phyloP scores from a whole-genome alignment of 306 rosid genomes.

The Carpinus viminea region DNA sequence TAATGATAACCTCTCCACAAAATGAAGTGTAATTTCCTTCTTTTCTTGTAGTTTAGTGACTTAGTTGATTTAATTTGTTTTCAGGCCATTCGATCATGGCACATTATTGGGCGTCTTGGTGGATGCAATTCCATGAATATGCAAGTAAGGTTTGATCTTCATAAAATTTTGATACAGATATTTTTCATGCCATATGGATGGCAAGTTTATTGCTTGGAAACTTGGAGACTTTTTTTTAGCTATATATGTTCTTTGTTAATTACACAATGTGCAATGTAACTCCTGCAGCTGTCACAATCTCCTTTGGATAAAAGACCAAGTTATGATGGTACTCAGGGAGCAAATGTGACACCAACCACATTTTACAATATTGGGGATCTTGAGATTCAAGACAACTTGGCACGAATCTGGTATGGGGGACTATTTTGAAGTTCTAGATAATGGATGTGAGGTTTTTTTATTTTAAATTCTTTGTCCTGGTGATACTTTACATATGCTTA shows the following conservation, averaged over 20 bases:
- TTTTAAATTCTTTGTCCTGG: background rate
- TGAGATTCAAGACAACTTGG: conserved; percentile 91
- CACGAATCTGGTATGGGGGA: conserved; percentile 70
- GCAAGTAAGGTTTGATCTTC: conserved; percentile 60
- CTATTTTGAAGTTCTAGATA: background rate
- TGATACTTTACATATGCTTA: conserved; percentile 10
- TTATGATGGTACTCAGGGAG: conserved; percentile 78
- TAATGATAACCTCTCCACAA: background rate
- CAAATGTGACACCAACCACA: conserved; percentile 71
- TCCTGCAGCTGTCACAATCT: conserved; percentile 74
- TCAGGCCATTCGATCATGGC: conserved; percentile 85
- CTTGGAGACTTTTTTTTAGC: background rate
- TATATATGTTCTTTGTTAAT: conserved; percentile 13
- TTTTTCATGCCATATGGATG: background rate
- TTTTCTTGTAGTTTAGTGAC: conserved; percentile 8
- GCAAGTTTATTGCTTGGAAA: conserved; percentile 8
- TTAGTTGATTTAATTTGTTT: conserved; percentile 29
- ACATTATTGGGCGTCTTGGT: conserved; percentile 84
- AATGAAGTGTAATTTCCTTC: background rate
- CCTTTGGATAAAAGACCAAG: conserved; percentile 68
- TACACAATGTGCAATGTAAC: conserved; percentile 14
- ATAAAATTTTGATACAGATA: background rate
- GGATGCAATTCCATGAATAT: conserved; percentile 96
- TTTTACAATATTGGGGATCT: conserved; percentile 94
- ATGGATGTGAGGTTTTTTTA: background rate